Evolutionary conservation across 306 rosid species (phyloP), one percentile per base, ranked within the genome.

Genomic region (Urtica urens): DNA sequence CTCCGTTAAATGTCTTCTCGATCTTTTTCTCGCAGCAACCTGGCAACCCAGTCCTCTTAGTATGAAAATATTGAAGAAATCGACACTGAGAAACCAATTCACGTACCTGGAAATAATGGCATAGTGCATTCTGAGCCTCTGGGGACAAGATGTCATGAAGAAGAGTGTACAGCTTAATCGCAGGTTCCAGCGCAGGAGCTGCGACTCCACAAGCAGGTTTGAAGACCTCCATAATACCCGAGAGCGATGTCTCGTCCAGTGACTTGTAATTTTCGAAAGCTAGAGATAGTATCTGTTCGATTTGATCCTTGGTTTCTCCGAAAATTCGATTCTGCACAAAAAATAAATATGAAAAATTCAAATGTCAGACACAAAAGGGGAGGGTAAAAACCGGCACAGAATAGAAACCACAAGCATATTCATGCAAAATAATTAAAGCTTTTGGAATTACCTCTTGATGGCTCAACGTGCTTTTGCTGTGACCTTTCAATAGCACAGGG

Each of bases 61-160:
- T 46, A 24, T 48, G 53, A 65, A 31, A 30, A 53, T 37, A 4
- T 53, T 38, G 28, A 38, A 38, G 47, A 52, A 66, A 51, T 64
- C 26, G 41, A 23, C 53, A 23, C 40, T 35, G n/a, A 65, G 40
- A 30, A 53, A 57, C 23, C 64, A 12, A 10, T 23, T 70, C 58
- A 39, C 55, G 26, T 63, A 90, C 99, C 99, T 90, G 99, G 74
- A 92, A 92, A 72, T 85, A 74, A 33, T 85, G 99, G 68, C 99
- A 92, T 51, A 92, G 60, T 20, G 93, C 64, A 57, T 76, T 85
- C 66, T 92, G 99, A 23, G 81, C 81, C 93, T 92, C 99, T 0
- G 99, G 96, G 64, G 99, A 82, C 61, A 92, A 72, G 58, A 92
- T 63, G 62, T 92, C 99, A 17, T 85, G 94, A 68, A 92, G 96